These are phyloP conservation scores for Xylogone sp. DNA, from an alignment of 2,329 filamentous ascomycete species.

Conservation along the genomic window DNA sequence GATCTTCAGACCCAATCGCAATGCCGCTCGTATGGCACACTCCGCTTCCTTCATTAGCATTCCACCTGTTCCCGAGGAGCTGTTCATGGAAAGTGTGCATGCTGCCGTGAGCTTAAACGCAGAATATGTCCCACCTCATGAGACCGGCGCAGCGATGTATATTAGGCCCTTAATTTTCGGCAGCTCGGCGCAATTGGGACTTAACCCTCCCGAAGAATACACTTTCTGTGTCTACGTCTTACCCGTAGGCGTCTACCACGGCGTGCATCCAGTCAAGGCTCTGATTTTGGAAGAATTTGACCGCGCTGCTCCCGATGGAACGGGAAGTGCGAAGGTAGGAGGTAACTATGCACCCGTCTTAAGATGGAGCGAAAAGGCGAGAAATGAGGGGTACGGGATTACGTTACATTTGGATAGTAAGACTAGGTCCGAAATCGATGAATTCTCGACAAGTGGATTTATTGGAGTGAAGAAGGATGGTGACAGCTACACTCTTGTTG, in stretches of 20 bases:
- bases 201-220: constrained; percentile 87
- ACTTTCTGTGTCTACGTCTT: constrained; percentile 87
- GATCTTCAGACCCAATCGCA: constrained; percentile 84
- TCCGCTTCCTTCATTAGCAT: constrained; percentile 81
- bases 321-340: constrained; percentile 87
- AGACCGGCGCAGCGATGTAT: constrained; percentile 88
- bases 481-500: constrained; percentile 64
- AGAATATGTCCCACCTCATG: constrained; percentile 84
- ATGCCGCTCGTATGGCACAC: constrained; percentile 80
- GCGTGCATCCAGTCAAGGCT: constrained; percentile 79
- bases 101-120: constrained; percentile 86
- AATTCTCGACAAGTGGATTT: constrained; percentile 94
- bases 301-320: constrained; percentile 85
- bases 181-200: constrained; percentile 78
- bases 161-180: constrained; percentile 87
- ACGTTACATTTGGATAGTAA: constrained; percentile 89
- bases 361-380: constrained; percentile 78
- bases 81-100: constrained; percentile 73
- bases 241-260: constrained; percentile 92
- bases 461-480: constrained; percentile 67
- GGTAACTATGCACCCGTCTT: constrained; percentile 95
- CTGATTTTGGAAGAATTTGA: constrained; percentile 92
- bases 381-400: constrained; percentile 80
- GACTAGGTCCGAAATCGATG: constrained; percentile 80
- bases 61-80: constrained; percentile 70